Conservation (phyloP, 208 protist species). For the Sergeia podlipaevii region DNA sequence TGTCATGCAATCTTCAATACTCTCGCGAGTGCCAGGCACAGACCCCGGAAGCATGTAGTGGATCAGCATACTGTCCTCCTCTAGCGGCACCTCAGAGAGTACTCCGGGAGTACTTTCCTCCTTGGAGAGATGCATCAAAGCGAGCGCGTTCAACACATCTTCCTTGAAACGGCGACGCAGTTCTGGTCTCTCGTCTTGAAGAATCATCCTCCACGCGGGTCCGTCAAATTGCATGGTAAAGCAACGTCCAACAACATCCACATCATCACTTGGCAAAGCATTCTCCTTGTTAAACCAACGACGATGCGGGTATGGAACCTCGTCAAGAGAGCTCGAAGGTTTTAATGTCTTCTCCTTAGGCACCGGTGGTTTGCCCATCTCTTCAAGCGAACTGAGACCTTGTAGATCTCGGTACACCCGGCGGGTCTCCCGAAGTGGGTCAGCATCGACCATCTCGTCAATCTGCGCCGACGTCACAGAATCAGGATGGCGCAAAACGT, state of each 20-base stretch:
- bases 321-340: not conserved
- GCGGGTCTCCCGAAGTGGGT: conserved; percentile 14
- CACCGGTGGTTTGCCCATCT: too few relatives aligned
- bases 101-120: conserved; percentile 4
- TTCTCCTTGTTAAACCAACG: not conserved
- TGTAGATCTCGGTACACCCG: conserved; percentile 4
- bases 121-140: not conserved
- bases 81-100: conserved; percentile 10
- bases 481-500: conserved; percentile 3
- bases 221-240: conserved; percentile 4
- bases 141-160: conserved; percentile 9
- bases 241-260: conserved; percentile 9
- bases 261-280: not conserved
- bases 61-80: conserved; percentile 9
- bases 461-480: conserved; percentile 4
- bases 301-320: not conserved
- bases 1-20: conserved; percentile 9
- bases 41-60: conserved; percentile 10
- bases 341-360: too few relatives aligned
- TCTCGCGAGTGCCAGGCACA: conserved; percentile 1
- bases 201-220: conserved; percentile 4
- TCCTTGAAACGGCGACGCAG: conserved; percentile 8
- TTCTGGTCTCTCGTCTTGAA: not conserved
- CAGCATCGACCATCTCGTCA: conserved; percentile 10
- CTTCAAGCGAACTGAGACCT: not conserved